These are phyloP conservation scores for Paecilomyces niveus DNA, from an alignment of 2,329 filamentous ascomycete genomes.

Conservation along the genomic window DNA sequence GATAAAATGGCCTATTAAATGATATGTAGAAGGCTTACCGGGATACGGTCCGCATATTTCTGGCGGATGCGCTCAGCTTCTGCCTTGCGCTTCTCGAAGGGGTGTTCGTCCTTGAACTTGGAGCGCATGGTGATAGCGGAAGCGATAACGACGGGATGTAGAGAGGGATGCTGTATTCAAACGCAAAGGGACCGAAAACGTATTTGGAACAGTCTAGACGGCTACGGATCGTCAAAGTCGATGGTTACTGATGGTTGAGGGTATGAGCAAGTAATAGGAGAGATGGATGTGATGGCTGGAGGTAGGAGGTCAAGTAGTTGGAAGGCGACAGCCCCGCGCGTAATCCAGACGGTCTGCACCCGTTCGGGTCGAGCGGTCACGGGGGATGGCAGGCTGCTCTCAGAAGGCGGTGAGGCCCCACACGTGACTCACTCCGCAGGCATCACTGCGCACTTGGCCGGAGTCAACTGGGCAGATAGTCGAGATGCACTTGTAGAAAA, in stretches of 20 bases:
- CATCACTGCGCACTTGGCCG: not conserved
- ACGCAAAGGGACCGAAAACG: not conserved
- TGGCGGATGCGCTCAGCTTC: slow-evolving; percentile 98
- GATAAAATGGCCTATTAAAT: not conserved
- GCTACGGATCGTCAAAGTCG: not conserved
- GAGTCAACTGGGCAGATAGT: not conserved
- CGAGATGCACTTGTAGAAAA: not conserved
- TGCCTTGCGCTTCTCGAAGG: slow-evolving; percentile 99
- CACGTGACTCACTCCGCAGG: slow-evolving; percentile 1
- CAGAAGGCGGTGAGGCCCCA: slow-evolving; percentile 15
- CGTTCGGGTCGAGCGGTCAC: not conserved
- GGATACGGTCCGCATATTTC: slow-evolving; percentile 98
- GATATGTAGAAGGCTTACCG: slow-evolving; percentile 55
- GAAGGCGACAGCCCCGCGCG: slow-evolving; percentile 8
- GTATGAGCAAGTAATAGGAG: not conserved
- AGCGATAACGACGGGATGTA: not conserved
- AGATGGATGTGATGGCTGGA: slow-evolving; percentile 3
- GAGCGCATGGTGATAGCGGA: slow-evolving; percentile 66
- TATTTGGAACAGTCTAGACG: not conserved
- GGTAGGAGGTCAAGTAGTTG: slow-evolving; percentile 4
- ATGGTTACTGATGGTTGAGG: not conserved
- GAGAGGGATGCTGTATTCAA: not conserved
- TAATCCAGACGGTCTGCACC: slow-evolving; percentile 9
- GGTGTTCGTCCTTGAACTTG: slow-evolving; percentile 99
- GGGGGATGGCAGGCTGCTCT: not conserved